Evolutionary conservation across 2,329 filamentous ascomycete genomes (phyloP).

Genomic region (Clathrospora elynae): DNA sequence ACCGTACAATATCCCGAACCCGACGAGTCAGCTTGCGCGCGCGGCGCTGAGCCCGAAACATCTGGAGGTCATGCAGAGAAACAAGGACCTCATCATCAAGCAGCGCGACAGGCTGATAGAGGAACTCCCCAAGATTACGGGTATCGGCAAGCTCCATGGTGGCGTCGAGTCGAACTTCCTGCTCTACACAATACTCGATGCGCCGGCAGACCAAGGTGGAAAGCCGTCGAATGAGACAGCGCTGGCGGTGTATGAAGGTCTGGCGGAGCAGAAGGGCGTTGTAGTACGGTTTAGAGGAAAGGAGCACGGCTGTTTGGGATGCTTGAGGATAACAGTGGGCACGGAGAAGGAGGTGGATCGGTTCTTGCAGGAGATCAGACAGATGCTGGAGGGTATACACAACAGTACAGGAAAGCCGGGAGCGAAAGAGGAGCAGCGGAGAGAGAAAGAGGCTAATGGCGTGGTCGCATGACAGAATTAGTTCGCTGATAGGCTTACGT

Average conservation of each 20-base stretch:
- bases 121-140: conserved; percentile 74
- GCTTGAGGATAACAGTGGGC: conserved; percentile 88
- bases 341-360: conserved; percentile 83
- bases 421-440: conserved; percentile 50
- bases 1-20: conserved; percentile 92
- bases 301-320: conserved; percentile 87
- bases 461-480: conserved; percentile 52
- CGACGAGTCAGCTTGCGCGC: conserved; percentile 79
- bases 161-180: conserved; percentile 86
- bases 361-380: conserved; percentile 71
- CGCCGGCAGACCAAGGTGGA: conserved; percentile 59
- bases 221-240: conserved; percentile 80
- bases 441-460: conserved; percentile 57
- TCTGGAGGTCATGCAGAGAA: conserved; percentile 71
- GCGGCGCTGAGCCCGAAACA: conserved; percentile 72
- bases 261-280: conserved; percentile 86
- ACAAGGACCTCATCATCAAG: conserved; percentile 70
- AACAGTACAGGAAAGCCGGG: conserved; percentile 40
- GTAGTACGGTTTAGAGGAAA: conserved; percentile 93
- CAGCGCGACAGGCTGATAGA: conserved; percentile 78
- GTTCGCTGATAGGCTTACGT: too few relatives aligned
- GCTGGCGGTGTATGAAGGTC: conserved; percentile 76
- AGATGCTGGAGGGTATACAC: conserved; percentile 57
- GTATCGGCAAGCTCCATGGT: conserved; percentile 80
- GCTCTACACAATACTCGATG: conserved; percentile 83